These are phyloP conservation scores for Phytophthora tentaculata DNA, from an alignment of 352 stramenopile genomes.

Conservation along the genomic window DNA sequence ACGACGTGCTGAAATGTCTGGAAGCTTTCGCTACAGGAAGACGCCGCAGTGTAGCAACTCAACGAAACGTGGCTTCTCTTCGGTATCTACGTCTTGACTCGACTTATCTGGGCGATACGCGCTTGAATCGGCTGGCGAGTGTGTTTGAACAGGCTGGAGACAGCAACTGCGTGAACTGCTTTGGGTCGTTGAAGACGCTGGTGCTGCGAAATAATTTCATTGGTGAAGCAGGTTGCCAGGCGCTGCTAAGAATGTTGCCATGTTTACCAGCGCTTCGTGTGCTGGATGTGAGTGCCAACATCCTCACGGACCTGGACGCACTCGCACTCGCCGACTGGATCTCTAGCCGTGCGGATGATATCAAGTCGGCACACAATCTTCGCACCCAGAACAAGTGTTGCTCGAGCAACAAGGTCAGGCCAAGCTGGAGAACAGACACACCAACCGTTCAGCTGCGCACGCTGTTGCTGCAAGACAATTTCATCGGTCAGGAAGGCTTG, in stretches of 20 bases:
- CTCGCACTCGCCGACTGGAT: constrained; percentile 38
- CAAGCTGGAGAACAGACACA: background rate
- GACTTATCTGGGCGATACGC: constrained; percentile 58
- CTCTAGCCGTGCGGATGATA: background rate
- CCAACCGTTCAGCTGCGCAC: constrained; percentile 24
- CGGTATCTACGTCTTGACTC: constrained; percentile 53
- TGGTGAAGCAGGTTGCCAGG: constrained; percentile 48
- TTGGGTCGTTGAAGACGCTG: constrained; percentile 44
- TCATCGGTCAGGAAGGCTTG: constrained; percentile 33
- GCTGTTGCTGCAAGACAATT: constrained; percentile 44
- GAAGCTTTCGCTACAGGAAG: constrained; percentile 39
- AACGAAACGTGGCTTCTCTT: constrained; percentile 16
- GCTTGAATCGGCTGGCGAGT: constrained; percentile 42
- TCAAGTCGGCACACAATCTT: constrained; percentile 4
- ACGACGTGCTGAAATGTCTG: constrained; percentile 48
- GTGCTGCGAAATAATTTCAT: constrained; percentile 68
- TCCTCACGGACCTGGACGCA: constrained; percentile 61
- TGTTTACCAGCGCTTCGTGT: constrained; percentile 30
- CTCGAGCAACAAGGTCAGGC: constrained; percentile 6
- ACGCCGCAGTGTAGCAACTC: background rate
- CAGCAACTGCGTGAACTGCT: constrained; percentile 27
- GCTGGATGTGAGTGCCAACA: constrained; percentile 59
- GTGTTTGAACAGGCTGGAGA: constrained; percentile 30
- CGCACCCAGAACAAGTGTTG: background rate
- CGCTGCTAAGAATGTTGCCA: constrained; percentile 39